Percentiles rank a stretch among this genome's conserved stretches.
phyloP scores from a whole-genome alignment of 768 basidiomycete species.

The Mrakia blollopis region DNA sequence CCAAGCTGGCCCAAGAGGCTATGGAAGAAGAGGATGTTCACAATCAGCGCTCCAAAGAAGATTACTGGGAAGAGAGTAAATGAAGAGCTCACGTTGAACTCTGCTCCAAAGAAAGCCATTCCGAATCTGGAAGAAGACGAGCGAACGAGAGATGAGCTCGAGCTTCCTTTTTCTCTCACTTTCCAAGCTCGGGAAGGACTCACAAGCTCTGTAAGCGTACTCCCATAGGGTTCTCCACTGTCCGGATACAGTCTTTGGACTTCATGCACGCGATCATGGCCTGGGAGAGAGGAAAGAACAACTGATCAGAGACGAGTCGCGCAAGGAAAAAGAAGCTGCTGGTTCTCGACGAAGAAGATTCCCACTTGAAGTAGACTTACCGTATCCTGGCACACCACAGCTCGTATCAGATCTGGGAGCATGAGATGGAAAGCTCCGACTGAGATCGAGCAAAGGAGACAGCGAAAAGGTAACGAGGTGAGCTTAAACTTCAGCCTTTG shows the following conservation, averaged over 20 bases:
- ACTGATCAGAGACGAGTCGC: not conserved
- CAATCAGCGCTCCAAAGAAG: too few relatives aligned
- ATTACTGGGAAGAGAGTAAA: too few relatives aligned
- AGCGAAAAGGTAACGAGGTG: not conserved
- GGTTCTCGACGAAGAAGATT: not conserved
- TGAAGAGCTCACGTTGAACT: not conserved
- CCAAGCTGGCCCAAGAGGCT: slow-evolving; percentile 17
- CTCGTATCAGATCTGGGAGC: not conserved
- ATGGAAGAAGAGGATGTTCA: not conserved
- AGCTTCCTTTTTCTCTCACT: not conserved
- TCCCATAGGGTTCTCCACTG: not conserved
- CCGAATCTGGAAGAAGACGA: not conserved
- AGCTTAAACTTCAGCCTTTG: not conserved
- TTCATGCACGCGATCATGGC: not conserved
- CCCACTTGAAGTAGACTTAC: not conserved
- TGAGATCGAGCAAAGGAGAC: not conserved
- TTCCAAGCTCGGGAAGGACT: not conserved
- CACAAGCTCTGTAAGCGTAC: not conserved
- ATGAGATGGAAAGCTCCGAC: not conserved
- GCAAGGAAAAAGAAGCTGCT: not conserved
- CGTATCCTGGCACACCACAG: not conserved
- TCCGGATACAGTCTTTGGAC: not conserved
- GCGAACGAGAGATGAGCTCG: not conserved
- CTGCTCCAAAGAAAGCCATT: not conserved
- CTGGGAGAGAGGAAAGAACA: too few relatives aligned